Conservation (phyloP, 2,329 filamentous ascomycete species). For the Sarocladium strictum region DNA sequence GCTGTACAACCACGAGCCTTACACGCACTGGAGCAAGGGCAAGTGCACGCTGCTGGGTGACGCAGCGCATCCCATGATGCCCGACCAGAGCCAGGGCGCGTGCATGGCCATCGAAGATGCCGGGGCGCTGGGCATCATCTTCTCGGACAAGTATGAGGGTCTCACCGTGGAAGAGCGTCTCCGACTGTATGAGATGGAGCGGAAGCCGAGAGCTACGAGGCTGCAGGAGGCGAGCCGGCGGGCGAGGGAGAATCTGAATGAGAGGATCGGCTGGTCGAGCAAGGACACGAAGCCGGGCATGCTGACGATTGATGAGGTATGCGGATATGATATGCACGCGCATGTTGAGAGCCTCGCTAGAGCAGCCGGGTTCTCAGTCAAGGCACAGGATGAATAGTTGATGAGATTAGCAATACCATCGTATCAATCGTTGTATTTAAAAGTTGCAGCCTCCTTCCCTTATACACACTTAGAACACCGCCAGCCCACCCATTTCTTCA, state of each 20-base stretch:
- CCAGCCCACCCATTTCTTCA: conserved; percentile 29
- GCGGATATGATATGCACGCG: conserved; percentile 34
- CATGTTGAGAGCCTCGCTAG: conserved; percentile 9
- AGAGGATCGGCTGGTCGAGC: conserved; percentile 49
- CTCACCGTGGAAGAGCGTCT: conserved; percentile 37
- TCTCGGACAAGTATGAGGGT: conserved; percentile 32
- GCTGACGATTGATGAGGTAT: conserved; percentile 58
- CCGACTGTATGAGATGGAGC: conserved; percentile 40
- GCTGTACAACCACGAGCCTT: conserved; percentile 38
- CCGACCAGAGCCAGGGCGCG: conserved; percentile 29
- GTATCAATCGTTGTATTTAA: no score
- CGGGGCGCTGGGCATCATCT: conserved; percentile 52
- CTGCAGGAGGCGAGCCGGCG: conserved; percentile 45
- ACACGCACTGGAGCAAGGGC: conserved; percentile 42
- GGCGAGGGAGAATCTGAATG: conserved; percentile 49
- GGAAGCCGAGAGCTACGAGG: conserved; percentile 41
- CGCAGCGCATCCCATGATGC: conserved; percentile 62
- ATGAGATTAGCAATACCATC: no score
- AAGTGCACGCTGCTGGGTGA: conserved; percentile 53
- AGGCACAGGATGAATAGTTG: not conserved
- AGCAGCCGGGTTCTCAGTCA: not conserved
- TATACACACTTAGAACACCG: conserved; percentile 23
- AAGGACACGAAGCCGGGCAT: conserved; percentile 49
- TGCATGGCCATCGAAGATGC: conserved; percentile 62
- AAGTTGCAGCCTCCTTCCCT: not conserved